Percentiles rank a stretch among this genome's conserved stretches.
Evolutionary conservation across 192 early-diverging fungal species (phyloP).

Genomic region (Coemansia sp.): DNA sequence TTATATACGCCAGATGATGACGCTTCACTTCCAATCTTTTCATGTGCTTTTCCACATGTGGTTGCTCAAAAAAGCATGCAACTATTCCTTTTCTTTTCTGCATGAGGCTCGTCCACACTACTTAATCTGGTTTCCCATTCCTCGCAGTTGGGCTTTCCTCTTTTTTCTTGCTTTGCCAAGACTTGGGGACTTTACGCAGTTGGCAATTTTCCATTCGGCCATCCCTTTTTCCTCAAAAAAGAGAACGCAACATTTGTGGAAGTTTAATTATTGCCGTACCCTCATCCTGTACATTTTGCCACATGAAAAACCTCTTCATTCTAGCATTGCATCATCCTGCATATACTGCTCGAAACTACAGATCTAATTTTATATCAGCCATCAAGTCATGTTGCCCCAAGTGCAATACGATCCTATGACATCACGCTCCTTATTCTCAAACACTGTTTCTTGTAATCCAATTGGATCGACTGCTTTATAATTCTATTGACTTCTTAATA

Average conservation of each 20-base stretch:
- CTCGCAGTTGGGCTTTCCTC: neutral
- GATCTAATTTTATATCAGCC: too few relatives aligned
- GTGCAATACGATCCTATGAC: too few relatives aligned
- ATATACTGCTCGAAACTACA: neutral
- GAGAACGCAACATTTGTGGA: neutral
- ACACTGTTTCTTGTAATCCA: too few relatives aligned
- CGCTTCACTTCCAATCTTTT: neutral
- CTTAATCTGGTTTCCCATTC: too few relatives aligned
- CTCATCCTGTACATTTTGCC: neutral
- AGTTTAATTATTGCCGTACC: neutral
- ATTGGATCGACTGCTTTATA: too few relatives aligned
- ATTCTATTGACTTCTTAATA: too few relatives aligned
- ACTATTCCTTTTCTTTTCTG: neutral
- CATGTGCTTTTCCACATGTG: conserved; percentile 8
- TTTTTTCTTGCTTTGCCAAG: neutral
- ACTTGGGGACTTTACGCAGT: neutral
- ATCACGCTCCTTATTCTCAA: too few relatives aligned
- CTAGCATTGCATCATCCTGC: neutral
- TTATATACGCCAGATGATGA: neutral
- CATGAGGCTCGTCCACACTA: neutral
- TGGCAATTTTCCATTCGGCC: too few relatives aligned
- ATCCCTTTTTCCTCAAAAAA: neutral
- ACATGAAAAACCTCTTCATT: neutral
- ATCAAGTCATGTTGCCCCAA: too few relatives aligned
- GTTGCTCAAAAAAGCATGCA: neutral